Evolutionary conservation across 805 yeast species (phyloP).

Genomic region (Aciculoconidium aculeatum): DNA sequence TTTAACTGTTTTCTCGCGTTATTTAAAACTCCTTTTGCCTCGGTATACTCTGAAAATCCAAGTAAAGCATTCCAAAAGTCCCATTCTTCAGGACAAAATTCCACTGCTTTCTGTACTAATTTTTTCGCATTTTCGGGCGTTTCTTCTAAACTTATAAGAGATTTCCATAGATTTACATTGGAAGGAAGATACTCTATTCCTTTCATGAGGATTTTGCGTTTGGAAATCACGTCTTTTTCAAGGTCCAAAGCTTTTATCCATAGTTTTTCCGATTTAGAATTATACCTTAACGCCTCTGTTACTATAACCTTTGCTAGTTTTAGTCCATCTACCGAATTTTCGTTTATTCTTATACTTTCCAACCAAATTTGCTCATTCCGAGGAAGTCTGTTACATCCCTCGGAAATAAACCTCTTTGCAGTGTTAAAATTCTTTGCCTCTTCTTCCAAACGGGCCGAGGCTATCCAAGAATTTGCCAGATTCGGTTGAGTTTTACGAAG

Average conservation of each 20-base stretch:
- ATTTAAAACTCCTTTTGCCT: conserved; percentile 51
- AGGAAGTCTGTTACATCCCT: conserved; percentile 71
- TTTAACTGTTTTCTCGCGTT: conserved; percentile 53
- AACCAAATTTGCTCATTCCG: conserved; percentile 74
- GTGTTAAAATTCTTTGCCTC: conserved; percentile 46
- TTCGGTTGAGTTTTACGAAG: conserved; percentile 67
- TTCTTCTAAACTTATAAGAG: conserved; percentile 54
- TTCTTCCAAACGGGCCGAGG: conserved; percentile 75
- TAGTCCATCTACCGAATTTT: conserved; percentile 31
- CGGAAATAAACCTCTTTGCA: conserved; percentile 59
- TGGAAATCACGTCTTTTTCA: conserved; percentile 51
- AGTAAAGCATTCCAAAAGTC: conserved; percentile 62
- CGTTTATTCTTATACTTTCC: conserved; percentile 64
- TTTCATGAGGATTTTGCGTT: conserved; percentile 56
- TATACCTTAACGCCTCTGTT: conserved; percentile 56
- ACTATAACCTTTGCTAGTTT: conserved; percentile 51
- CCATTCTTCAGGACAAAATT: conserved; percentile 58
- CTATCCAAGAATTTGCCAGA: conserved; percentile 78
- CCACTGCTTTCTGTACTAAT: conserved; percentile 60
- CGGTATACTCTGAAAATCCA: conserved; percentile 36
- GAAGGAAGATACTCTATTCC: conserved; percentile 64
- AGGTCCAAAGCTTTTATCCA: conserved; percentile 72
- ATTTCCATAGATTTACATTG: conserved; percentile 61
- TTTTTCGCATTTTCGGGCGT: conserved; percentile 43
- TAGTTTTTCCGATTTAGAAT: conserved; percentile 50